A percentile compares a stretch with the other conserved stretches of the same genome.
Evolutionary conservation across 1,284 basidiomycete species (phyloP).

Genomic region (Leccinum griseonigrum): DNA sequence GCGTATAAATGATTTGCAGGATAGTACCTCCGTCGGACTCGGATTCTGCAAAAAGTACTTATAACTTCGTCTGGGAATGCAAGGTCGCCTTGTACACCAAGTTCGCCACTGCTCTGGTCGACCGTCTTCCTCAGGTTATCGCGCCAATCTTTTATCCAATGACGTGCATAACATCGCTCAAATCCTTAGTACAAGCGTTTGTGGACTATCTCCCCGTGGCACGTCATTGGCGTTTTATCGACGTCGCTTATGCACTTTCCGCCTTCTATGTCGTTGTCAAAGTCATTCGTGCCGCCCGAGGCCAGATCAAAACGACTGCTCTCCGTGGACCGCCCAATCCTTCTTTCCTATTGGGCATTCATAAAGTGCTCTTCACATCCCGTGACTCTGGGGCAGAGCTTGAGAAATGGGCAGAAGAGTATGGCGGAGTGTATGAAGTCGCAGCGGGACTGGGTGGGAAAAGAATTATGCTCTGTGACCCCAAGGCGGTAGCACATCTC

Average conservation of each 20-base stretch:
- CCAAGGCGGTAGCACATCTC: conserved; percentile 53
- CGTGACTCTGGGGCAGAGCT: conserved; percentile 19
- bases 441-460: conserved; percentile 40
- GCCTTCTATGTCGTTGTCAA: conserved; percentile 16
- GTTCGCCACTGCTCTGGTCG: not conserved
- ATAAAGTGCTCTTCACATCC: conserved; percentile 11
- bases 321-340: conserved; percentile 32
- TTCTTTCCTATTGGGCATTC: conserved; percentile 30
- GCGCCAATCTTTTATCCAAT: not conserved
- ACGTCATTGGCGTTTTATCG: not conserved
- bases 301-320: conserved; percentile 25
- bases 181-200: conserved; percentile 3
- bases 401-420: conserved; percentile 41
- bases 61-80: not conserved
- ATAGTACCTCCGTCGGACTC: not conserved
- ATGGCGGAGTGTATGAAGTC: conserved; percentile 47
- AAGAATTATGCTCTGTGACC: conserved; percentile 48
- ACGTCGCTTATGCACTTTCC: conserved; percentile 7
- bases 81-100: not conserved
- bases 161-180: not conserved
- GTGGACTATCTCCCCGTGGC: not conserved
- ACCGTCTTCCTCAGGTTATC: not conserved
- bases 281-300: conserved; percentile 5
- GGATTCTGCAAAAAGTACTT: not conserved
- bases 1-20: not conserved